Conservation (phyloP, 2,329 filamentous ascomycete genomes). For the Akanthomyces uredinophilus region DNA sequence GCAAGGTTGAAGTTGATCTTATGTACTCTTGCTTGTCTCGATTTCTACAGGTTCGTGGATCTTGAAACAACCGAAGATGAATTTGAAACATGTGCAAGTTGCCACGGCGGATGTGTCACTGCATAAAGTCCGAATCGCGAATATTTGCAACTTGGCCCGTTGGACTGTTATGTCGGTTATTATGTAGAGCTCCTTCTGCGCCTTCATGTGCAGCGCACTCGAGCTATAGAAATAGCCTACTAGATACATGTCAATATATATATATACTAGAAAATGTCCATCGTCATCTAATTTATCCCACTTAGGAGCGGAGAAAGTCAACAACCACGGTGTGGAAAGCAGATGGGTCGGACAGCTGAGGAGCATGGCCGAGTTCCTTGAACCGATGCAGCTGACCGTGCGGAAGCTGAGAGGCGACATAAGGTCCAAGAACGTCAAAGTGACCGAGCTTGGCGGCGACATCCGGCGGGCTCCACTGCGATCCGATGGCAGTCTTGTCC, state of each 20-base stretch:
- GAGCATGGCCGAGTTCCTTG: conserved; percentile 44
- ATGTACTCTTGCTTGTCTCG: too few species aligned
- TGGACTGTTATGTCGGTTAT: too few species aligned
- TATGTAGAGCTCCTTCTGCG: too few species aligned
- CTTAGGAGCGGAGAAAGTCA: conserved; percentile 33
- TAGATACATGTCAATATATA: neutral
- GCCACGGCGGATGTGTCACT: too few species aligned
- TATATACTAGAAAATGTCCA: neutral
- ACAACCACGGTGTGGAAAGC: conserved; percentile 42
- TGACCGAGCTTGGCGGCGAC: conserved; percentile 42
- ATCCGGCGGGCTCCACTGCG: conserved; percentile 42
- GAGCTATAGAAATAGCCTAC: too few species aligned
- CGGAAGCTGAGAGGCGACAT: conserved; percentile 38
- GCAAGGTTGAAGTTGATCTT: too few species aligned
- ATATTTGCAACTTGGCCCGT: too few species aligned
- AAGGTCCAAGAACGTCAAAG: conserved; percentile 44
- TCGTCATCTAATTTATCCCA: neutral
- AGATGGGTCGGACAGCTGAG: conserved; percentile 47
- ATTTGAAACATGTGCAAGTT: too few species aligned
- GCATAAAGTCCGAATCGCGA: too few species aligned
- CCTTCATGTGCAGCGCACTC: too few species aligned
- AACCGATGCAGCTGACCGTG: conserved; percentile 42
- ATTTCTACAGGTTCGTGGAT: too few species aligned
- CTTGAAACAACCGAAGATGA: too few species aligned
- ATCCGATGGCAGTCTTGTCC: conserved; percentile 51